Conservation (phyloP, 2,329 filamentous ascomycete species). For the Fusarium sp. region DNA sequence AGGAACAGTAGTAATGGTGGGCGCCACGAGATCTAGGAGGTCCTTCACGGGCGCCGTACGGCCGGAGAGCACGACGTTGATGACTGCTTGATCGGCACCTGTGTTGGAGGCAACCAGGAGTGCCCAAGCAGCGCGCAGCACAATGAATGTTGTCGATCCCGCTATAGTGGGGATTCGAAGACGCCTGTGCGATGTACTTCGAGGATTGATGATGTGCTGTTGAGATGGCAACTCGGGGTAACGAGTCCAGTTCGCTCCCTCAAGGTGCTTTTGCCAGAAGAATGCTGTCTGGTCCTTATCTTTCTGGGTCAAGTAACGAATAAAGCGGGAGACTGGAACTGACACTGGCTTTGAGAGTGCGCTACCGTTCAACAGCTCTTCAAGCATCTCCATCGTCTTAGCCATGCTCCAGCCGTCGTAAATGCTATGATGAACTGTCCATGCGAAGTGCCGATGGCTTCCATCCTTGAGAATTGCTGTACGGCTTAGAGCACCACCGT, state of each 20-base stretch:
- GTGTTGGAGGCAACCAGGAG: slow-evolving; percentile 7
- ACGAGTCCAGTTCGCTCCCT: background rate
- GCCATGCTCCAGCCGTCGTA: slow-evolving; percentile 10
- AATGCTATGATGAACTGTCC: slow-evolving; percentile 11
- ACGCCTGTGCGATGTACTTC: slow-evolving; percentile 5
- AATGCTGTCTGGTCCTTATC: background rate
- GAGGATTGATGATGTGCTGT: slow-evolving; percentile 7
- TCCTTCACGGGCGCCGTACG: background rate
- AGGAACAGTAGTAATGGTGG: slow-evolving; percentile 10
- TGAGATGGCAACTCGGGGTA: slow-evolving; percentile 10
- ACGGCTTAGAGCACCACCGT: slow-evolving; percentile 4
- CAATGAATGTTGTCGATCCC: slow-evolving; percentile 2
- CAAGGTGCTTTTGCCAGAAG: slow-evolving; percentile 4
- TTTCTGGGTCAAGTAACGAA: slow-evolving; percentile 4
- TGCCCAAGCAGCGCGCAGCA: slow-evolving; percentile 14
- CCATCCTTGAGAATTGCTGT: slow-evolving; percentile 1
- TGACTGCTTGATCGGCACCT: background rate
- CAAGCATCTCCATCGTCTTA: slow-evolving; percentile 7
- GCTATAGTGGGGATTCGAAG: background rate
- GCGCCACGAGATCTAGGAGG: slow-evolving; percentile 1
- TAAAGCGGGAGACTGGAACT: slow-evolving; percentile 4
- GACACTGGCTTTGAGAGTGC: background rate
- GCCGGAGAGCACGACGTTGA: slow-evolving; percentile 7
- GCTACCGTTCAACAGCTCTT: background rate
- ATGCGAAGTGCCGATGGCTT: background rate